Base-by-base conservation (phyloP, 768 basidiomycete species). In the Naematelia aurantialba region DNA sequence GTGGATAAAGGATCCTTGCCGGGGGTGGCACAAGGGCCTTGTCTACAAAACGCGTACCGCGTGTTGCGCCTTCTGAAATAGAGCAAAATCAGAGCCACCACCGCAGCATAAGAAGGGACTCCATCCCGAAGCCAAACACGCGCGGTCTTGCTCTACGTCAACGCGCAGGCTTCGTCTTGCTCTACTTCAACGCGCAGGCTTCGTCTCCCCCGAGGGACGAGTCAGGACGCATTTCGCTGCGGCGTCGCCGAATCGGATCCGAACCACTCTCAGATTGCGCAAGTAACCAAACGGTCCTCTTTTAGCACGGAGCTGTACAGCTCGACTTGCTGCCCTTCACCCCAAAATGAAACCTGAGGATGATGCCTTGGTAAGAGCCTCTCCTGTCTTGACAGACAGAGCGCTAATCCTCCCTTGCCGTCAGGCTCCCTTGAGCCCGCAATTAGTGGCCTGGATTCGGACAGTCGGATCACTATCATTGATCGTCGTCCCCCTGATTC, bases 391-490 rank as follows among this genome's bases (percentile, higher is more conserved):
- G 34, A 39, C 8, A 39, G n/a, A 39, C 17, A 17, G 8, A 8
- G 34, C 34, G 34, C 34, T 39, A 17, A 39, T n/a, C n/a, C n/a
- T n/a, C n/a, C n/a, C 34, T 39, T 39, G 8, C 8, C 34, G 8
- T 17, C 8, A 39, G 34, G 34, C 34, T 8, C 34, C 34, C 8
- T 17, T 39, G 8, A 39, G 17, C 34, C 34, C 34, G 17, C 34
- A 39, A 5, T 27, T 63, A 14, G 45, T 74, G 24, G 51, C 66
- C 1, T 61, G 62, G 12, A 56, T 76, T 25, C 68, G 69, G 8
- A 66, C 71, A 29, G 53, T 73, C 51, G 53, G 59, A 10, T 63
- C 75, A 21, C 60, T 69, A 22, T 47, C 55, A 1, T 59, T 74
- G 48, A 51, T 76, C 34, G 26, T 69, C 42, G 34, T 62, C 17